Evolutionary conservation across 441 rosid species (phyloP).

Genomic region (Kokia cookei): DNA sequence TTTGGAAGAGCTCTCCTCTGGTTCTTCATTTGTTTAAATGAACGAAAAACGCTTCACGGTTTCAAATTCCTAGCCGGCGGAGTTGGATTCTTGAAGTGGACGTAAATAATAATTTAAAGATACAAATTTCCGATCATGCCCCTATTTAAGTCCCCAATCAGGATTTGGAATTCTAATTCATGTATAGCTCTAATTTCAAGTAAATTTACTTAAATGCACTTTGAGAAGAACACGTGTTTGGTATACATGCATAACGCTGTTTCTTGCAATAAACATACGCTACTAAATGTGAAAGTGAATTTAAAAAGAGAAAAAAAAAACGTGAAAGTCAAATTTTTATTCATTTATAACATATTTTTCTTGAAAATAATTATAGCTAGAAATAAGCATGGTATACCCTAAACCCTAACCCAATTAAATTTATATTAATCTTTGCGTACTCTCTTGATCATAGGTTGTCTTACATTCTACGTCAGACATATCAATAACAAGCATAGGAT

Average conservation of each 20-base stretch:
- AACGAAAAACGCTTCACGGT: neutral
- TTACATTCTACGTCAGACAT: too few species aligned
- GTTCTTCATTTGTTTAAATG: neutral
- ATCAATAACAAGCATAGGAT: too few species aligned
- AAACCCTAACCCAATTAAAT: neutral
- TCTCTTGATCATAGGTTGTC: neutral
- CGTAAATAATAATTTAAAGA: neutral
- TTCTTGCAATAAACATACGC: too few species aligned
- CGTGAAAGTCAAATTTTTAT: too few species aligned
- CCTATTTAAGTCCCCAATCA: neutral
- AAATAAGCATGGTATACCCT: neutral
- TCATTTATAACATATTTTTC: too few species aligned
- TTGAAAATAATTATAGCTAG: too few species aligned
- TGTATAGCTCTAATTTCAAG: neutral
- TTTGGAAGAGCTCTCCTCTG: neutral
- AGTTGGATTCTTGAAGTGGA: slow-evolving; percentile 6
- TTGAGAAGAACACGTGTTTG: neutral
- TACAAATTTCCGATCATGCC: slow-evolving; percentile 9
- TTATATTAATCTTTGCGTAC: neutral
- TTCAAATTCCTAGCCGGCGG: neutral
- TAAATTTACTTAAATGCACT: slow-evolving; percentile 16
- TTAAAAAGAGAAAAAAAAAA: too few species aligned
- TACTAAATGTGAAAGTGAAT: too few species aligned
- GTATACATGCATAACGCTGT: too few species aligned
- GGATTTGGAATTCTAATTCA: neutral